Conservation (phyloP, 179 eudicot genomes). For the Silene noctiflora region DNA sequence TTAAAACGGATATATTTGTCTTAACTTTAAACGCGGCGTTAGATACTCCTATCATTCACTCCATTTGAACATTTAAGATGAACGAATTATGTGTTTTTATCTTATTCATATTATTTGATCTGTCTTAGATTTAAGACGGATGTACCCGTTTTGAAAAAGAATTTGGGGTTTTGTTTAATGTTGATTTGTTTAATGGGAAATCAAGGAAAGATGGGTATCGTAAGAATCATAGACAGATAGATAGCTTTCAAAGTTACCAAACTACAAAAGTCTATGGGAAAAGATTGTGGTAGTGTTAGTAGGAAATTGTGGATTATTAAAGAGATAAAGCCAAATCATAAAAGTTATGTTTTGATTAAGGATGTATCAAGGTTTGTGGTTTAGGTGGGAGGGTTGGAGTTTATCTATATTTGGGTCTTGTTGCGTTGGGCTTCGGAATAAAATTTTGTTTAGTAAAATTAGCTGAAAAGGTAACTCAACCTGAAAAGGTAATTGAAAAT, state of each 20-base stretch:
- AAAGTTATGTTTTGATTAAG: not conserved
- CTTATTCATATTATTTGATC: not conserved
- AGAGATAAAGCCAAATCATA: constrained; percentile 1
- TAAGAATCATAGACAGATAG: constrained; percentile 23
- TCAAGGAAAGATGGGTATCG: not conserved
- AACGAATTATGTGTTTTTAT: no score
- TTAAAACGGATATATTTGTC: no score
- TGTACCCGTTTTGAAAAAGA: no score
- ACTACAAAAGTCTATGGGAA: constrained; percentile 26
- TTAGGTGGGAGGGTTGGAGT: not conserved
- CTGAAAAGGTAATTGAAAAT: no score
- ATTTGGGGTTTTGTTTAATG: not conserved
- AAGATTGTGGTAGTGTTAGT: no score
- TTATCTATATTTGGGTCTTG: no score
- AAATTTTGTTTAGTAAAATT: no score
- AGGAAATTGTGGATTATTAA: not conserved
- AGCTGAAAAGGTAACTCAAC: no score
- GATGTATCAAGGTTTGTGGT: not conserved
- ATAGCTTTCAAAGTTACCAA: constrained; percentile 29
- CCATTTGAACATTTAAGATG: no score
- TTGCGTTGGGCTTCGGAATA: no score
- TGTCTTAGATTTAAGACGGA: not conserved
- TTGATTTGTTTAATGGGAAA: not conserved
- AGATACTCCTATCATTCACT: no score
- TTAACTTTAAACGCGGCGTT: no score